These are phyloP conservation scores for Barnettozyma botsteinii DNA, from an alignment of 805 yeast species.

Conservation along the genomic window DNA sequence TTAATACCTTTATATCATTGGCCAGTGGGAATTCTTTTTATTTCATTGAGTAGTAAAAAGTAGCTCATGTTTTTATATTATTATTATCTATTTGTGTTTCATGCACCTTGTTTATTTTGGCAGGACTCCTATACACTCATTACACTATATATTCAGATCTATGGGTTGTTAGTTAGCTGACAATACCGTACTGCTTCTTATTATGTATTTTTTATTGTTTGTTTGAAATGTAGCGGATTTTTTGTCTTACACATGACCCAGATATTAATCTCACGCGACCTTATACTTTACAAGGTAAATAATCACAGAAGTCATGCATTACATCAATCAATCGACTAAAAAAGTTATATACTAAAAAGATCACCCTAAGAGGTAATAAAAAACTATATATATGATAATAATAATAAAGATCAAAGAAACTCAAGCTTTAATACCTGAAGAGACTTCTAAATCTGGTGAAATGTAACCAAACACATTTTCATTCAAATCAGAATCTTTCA, in stretches of 20 bases:
- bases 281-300: no score
- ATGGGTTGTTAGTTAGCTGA: background rate
- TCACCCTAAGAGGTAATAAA: background rate
- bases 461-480: constrained; percentile 60
- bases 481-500: constrained; percentile 59
- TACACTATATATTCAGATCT: background rate
- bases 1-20: no score
- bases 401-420: background rate
- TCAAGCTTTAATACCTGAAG: constrained; percentile 49
- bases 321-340: no score
- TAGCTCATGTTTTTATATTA: background rate
- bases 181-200: no score
- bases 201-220: no score
- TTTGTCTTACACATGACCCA: no score
- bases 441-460: constrained; percentile 57
- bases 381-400: background rate
- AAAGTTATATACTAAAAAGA: no score
- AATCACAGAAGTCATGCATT: no score
- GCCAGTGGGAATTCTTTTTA: background rate
- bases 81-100: background rate
- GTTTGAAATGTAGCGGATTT: no score
- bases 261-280: no score
- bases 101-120: background rate
- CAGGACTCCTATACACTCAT: constrained; percentile 1
- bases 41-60: background rate